Evolutionary conservation across 495 filamentous ascomycete genomes (phyloP), one percentile per base, ranked within the genome.

Genomic region (Thozetella sp.): DNA sequence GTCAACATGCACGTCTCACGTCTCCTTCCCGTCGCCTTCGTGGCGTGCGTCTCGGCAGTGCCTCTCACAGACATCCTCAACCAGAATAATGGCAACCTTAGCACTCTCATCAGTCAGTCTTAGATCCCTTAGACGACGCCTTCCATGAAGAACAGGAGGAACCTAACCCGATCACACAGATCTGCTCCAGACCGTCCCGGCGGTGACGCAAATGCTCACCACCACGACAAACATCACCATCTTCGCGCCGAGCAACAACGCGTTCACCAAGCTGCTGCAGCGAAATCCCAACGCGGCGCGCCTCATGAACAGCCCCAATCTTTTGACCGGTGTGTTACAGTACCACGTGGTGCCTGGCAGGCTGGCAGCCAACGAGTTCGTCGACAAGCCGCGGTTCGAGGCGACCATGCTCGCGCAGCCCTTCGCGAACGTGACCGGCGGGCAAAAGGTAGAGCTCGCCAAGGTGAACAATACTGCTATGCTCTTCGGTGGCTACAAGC

Each of bases 311-410:
- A 70, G 80, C 48, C 64, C 72, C 19, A 67, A 67, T 15, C 56
- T 68, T 15, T 62, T 81, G 0, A 55, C 68, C 15, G 80, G 77
- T 15, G 62, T 88, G 2, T 71, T 90, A 25, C 64, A 72, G 46
- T 90, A 89, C 62, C 86, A 89, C 64, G 80, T 90, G 54, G 64
- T 90, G 25, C 71, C 75, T 51, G 85, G 85, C 4, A 71, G 61
- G 4, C 66, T 78, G 22, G 71, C 73, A 1, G 69, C 71, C 0
- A 63, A 68, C 57, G 74, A 82, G 27, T 68, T 76, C 40, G 60
- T 62, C 3, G 64, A 75, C 2, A 76, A 65, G 22, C 77, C 80
- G 2, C 66, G 61, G 15, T 88, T 88, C 60, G 62, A 80, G 2
- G 73, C 80, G 2, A 87, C 83, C 1, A 61, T 84, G 53, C 71